Conservation (phyloP, 352 stramenopile genomes). For the Pythium pectinolyticum region DNA sequence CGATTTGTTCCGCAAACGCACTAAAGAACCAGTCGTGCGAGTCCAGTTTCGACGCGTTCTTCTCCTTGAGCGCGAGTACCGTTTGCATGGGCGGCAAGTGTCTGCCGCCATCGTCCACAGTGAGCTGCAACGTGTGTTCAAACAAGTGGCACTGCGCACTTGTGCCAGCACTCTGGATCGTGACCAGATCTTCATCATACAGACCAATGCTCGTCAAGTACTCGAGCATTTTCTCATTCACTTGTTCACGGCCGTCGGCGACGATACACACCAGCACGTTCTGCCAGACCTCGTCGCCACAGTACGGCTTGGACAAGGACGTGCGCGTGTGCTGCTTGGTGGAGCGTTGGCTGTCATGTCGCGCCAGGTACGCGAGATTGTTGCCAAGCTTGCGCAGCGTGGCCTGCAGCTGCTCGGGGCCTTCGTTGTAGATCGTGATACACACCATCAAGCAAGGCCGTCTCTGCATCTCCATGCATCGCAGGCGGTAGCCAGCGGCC, state of each 20-base stretch:
- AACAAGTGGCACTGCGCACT: slow-evolving; percentile 81
- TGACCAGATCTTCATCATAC: slow-evolving; percentile 84
- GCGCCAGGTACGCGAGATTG: slow-evolving; percentile 75
- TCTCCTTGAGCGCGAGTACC: slow-evolving; percentile 80
- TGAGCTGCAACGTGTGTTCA: slow-evolving; percentile 80
- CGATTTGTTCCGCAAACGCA: slow-evolving; percentile 77
- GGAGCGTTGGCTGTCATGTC: slow-evolving; percentile 41
- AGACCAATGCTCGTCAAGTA: slow-evolving; percentile 72
- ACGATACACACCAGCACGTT: slow-evolving; percentile 82
- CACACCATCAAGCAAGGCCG: slow-evolving; percentile 75
- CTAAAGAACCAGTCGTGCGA: slow-evolving; percentile 88
- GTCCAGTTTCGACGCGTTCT: slow-evolving; percentile 81
- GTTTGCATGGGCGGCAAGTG: slow-evolving; percentile 71
- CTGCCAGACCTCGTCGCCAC: slow-evolving; percentile 73
- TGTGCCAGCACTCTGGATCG: slow-evolving; percentile 83
- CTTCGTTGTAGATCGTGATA: slow-evolving; percentile 88
- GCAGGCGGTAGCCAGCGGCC: slow-evolving; percentile 70
- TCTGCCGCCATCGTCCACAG: slow-evolving; percentile 58
- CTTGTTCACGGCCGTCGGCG: slow-evolving; percentile 70
- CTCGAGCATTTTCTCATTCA: slow-evolving; percentile 79
- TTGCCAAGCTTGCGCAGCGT: slow-evolving; percentile 83
- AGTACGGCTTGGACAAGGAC: slow-evolving; percentile 42
- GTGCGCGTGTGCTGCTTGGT: slow-evolving; percentile 29
- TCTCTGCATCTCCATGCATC: slow-evolving; percentile 71
- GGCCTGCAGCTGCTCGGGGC: slow-evolving; percentile 58